Percentiles rank a stretch among this genome's conserved stretches.
Conservation (phyloP, 208 protist species). For the Acanthamoeba polyphaga region DNA sequence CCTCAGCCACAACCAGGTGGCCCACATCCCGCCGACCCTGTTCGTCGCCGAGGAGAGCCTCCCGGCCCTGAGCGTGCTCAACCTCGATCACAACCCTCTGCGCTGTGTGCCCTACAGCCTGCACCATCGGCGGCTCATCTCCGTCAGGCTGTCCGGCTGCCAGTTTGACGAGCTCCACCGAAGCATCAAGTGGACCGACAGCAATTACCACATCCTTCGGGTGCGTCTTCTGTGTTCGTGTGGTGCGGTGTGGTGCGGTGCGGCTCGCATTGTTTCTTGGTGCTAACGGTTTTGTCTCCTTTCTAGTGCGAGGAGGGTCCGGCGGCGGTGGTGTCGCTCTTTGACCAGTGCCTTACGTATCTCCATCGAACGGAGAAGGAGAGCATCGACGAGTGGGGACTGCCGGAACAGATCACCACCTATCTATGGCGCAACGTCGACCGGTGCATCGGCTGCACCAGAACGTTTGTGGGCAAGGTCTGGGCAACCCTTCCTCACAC, state of each 20-base stretch:
- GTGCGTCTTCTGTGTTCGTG: background rate
- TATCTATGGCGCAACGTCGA: background rate
- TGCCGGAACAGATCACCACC: background rate
- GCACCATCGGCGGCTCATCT: background rate
- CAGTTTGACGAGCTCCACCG: background rate
- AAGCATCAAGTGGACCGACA: background rate
- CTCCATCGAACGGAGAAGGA: background rate
- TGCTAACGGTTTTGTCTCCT: too few relatives aligned
- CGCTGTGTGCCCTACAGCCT: background rate
- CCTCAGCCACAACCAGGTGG: background rate
- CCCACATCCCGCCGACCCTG: background rate
- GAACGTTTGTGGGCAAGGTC: background rate
- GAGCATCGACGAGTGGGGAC: background rate
- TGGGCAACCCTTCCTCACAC: background rate
- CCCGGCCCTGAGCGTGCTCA: background rate
- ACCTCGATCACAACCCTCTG: background rate
- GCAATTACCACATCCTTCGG: background rate
- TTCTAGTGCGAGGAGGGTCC: background rate
- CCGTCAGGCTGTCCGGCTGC: background rate
- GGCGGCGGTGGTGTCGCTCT: constrained; percentile 9
- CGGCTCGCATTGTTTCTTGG: too few relatives aligned
- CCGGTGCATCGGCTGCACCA: background rate
- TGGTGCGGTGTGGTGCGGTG: too few relatives aligned
- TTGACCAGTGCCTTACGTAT: constrained; percentile 17
- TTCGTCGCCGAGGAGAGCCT: background rate